Evolutionary conservation across 1,284 basidiomycete species (phyloP), one percentile per base, ranked within the genome.

Genomic region (Somion occarium): DNA sequence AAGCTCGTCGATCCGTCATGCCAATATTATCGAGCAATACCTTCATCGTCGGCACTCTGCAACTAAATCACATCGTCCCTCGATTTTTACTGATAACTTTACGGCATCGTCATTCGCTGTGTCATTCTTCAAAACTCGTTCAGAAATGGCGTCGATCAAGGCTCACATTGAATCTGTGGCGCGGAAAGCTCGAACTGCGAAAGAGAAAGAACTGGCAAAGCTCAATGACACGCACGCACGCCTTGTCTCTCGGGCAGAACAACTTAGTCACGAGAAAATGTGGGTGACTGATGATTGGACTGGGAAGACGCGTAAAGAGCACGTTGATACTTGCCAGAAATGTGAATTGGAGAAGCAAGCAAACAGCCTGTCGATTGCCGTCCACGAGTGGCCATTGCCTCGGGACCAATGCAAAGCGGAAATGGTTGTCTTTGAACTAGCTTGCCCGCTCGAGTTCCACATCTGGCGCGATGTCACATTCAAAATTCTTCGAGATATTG

Each of bases 311-410:
- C 30, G 7, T 15, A 34, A 34, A 34, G 7, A 34, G 7, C n/a
- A n/a, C n/a, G 30, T 15, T 34, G 15, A 34, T 7, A 7, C 30
- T 15, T 34, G 30, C 30, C 15, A 7, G 7, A 34, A 34, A 15
- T 34, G 30, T 34, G 15, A 34, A 34, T 15, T 34, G 15, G 30
- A 34, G 30, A 34, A 34, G 30, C 30, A 34, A 34, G 30, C 30
- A 34, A 34, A 15, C 7, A 7, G 15, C 7, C 18, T 79, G 58
- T 9, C 38, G 0, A 78, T 81, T 37, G 2, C 39, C 0, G 56
- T 75, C 2, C 62, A 75, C 42, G 79, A 82, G 46, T 79, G 76
- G 79, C 78, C 78, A 0, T 58, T 82, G 26, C 76, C 79, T 0
- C 27, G 51, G 0, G 43, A 61, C 7, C 2, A 24, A 2, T 37